A percentile compares a stretch with the other conserved stretches of the same genome.
These are phyloP conservation scores for Clonostachys rosea DNA, from an alignment of 2,329 filamentous ascomycete species.

Conservation along the genomic window DNA sequence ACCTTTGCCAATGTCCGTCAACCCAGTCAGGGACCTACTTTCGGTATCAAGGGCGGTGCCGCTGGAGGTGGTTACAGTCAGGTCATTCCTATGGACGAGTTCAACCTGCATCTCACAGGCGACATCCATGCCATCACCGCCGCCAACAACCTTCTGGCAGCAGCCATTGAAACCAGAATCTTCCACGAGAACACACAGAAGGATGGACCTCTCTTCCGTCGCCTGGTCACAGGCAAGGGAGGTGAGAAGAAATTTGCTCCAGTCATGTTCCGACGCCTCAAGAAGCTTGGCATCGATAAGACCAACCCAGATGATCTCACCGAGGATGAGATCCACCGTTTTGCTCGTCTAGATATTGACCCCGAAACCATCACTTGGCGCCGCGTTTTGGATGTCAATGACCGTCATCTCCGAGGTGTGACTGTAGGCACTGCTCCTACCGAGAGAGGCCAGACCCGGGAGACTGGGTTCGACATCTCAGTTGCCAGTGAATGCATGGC, in stretches of 20 bases:
- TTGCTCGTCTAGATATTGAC: constrained; percentile 94
- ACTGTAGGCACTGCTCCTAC: constrained; percentile 85
- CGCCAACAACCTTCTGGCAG: constrained; percentile 93
- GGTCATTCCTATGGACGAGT: constrained; percentile 99
- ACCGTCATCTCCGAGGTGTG: constrained; percentile 85
- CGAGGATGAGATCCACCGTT: constrained; percentile 79
- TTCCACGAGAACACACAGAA: constrained; percentile 97
- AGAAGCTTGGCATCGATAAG: constrained; percentile 95
- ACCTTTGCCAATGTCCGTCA: constrained; percentile 97
- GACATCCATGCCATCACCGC: constrained; percentile 97
- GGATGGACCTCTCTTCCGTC: constrained; percentile 79
- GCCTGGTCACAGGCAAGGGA: constrained; percentile 85
- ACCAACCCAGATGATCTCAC: constrained; percentile 89
- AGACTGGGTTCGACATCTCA: constrained; percentile 96
- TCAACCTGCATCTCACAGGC: constrained; percentile 95
- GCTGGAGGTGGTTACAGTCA: constrained; percentile 98
- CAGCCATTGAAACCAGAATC: constrained; percentile 95
- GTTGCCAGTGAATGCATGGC: constrained; percentile 99
- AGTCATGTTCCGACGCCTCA: constrained; percentile 87
- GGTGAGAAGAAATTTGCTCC: constrained; percentile 83
- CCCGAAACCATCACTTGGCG: constrained; percentile 97
- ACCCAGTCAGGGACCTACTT: constrained; percentile 94
- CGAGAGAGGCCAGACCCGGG: constrained; percentile 81
- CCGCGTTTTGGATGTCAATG: constrained; percentile 94
- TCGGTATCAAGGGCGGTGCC: constrained; percentile 97